phyloP scores from a whole-genome alignment of 495 filamentous ascomycete species.

The Xylaria grammica region DNA sequence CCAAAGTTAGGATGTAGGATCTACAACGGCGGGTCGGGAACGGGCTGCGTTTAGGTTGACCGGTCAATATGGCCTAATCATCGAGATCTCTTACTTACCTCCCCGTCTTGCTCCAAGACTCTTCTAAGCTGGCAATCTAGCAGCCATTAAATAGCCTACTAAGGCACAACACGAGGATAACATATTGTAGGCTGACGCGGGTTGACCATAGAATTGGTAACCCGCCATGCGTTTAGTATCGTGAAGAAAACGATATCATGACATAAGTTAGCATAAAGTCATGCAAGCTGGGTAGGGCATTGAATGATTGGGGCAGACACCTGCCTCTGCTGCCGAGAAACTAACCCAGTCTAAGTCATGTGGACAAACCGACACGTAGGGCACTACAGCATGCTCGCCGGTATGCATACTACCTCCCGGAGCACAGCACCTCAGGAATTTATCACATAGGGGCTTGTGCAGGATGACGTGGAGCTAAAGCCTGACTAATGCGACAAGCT shows the following conservation, averaged over 20 bases:
- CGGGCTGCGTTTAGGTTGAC: neutral
- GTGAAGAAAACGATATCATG: too few relatives aligned
- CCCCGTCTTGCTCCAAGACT: conserved; percentile 13
- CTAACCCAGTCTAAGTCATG: conserved; percentile 17
- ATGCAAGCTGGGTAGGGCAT: too few relatives aligned
- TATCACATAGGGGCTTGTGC: conserved; percentile 5
- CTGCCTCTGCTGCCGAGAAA: neutral
- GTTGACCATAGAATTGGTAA: too few relatives aligned
- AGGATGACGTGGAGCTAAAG: conserved; percentile 17
- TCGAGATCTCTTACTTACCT: conserved; percentile 8
- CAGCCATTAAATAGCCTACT: neutral
- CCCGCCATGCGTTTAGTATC: too few relatives aligned
- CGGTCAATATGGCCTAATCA: neutral
- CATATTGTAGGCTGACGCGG: too few relatives aligned
- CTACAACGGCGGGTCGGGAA: neutral
- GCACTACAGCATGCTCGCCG: conserved; percentile 21
- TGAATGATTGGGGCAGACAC: neutral
- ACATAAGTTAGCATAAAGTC: too few relatives aligned
- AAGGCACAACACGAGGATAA: too few relatives aligned
- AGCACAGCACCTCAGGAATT: neutral
- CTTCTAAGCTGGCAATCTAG: conserved; percentile 3
- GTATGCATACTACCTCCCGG: conserved; percentile 20
- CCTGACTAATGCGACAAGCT: conserved; percentile 3
- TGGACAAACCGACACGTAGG: conserved; percentile 25
- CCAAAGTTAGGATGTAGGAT: neutral